These are phyloP conservation scores for Protomyces gravidus DNA, from an alignment of 1,139 yeast genomes.

Conservation along the genomic window DNA sequence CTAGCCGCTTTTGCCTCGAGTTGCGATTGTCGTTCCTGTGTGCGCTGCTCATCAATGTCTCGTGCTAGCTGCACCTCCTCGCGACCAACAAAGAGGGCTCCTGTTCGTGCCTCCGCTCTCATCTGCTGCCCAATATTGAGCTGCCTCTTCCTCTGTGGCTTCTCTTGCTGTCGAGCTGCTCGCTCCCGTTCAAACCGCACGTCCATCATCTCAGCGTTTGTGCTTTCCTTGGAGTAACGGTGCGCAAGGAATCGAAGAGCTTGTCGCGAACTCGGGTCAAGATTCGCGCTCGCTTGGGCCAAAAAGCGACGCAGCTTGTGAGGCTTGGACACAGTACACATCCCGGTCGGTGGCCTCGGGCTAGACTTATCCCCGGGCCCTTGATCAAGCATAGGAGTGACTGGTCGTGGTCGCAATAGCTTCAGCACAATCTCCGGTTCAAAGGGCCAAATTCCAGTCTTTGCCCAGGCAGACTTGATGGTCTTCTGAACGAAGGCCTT, in stretches of 20 bases:
- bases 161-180: not conserved
- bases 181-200: not conserved
- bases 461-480: not conserved
- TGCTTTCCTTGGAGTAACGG: not conserved
- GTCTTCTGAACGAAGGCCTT: not conserved
- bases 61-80: not conserved
- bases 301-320: not conserved
- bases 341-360: not conserved
- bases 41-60: not conserved
- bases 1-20: not conserved
- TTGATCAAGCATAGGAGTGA: not conserved
- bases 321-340: not conserved
- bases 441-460: conserved; percentile 3
- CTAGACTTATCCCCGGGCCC: not conserved
- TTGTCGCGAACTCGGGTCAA: not conserved
- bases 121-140: not conserved
- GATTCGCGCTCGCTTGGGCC: not conserved
- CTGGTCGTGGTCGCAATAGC: not conserved
- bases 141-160: not conserved
- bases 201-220: not conserved
- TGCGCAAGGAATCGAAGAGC: not conserved
- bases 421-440: not conserved
- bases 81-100: not conserved
- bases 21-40: not conserved
- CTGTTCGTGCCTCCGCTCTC: not conserved